A percentile compares a stretch with the other conserved stretches of the same genome.
Evolutionary conservation across 306 rosid species (phyloP).

Genomic region (Senna siamea): DNA sequence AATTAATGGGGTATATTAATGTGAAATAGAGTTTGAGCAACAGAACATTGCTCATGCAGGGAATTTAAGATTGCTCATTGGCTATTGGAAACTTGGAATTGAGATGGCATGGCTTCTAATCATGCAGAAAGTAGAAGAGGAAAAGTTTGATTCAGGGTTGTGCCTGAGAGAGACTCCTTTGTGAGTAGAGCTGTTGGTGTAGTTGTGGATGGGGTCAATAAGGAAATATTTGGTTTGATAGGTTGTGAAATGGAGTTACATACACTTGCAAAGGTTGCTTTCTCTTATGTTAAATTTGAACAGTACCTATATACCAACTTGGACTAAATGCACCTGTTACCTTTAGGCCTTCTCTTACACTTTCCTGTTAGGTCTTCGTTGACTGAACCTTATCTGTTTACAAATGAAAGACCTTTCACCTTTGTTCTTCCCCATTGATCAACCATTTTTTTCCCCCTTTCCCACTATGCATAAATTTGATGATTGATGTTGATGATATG

Average conservation of each 20-base stretch:
- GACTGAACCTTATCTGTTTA: not conserved
- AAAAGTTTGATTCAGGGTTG: not conserved
- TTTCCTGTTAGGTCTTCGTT: not conserved
- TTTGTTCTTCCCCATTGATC: not conserved
- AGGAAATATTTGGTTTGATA: slow-evolving; percentile 3
- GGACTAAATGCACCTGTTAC: not conserved
- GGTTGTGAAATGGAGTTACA: not conserved
- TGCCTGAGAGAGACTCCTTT: not conserved
- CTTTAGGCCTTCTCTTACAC: not conserved
- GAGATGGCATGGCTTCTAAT: not conserved
- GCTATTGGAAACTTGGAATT: not conserved
- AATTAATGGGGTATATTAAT: not conserved
- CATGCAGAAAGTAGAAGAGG: not conserved
- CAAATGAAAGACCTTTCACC: not conserved
- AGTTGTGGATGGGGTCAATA: not conserved
- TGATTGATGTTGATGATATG: not conserved
- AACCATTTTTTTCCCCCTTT: not conserved
- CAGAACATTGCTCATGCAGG: not conserved
- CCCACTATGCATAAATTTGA: not conserved
- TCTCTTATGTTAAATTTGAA: not conserved
- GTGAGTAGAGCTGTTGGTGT: slow-evolving; percentile 2
- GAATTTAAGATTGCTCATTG: not conserved
- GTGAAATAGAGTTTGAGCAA: slow-evolving; percentile 20
- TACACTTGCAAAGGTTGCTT: not conserved
- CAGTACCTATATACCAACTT: not conserved